Evolutionary conservation across 2,329 filamentous ascomycete genomes (phyloP).

Genomic region (Fusarium bactridioides): DNA sequence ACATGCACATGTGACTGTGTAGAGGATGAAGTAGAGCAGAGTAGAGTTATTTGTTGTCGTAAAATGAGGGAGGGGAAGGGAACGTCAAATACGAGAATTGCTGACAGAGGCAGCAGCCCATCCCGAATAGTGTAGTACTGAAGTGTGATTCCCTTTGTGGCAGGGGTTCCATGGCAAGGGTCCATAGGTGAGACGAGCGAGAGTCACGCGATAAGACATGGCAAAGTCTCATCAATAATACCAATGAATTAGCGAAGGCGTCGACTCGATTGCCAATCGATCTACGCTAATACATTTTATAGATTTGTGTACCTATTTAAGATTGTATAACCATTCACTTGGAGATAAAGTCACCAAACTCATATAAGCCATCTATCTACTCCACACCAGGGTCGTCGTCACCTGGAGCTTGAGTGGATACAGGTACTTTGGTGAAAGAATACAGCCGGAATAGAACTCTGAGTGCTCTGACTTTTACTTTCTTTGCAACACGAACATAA

Average conservation of each 20-base stretch:
- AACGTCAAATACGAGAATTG: conserved; percentile 12
- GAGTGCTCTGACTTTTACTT: not conserved
- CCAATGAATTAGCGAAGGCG: not conserved
- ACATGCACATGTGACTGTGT: not conserved
- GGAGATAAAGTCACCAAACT: not conserved
- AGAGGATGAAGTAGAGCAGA: not conserved
- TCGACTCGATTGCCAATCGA: not conserved
- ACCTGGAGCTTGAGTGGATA: not conserved
- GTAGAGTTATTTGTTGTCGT: not conserved
- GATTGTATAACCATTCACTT: not conserved
- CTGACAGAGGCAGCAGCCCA: conserved; percentile 1
- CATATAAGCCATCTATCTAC: not conserved
- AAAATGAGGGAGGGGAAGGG: not conserved
- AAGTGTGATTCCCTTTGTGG: not conserved
- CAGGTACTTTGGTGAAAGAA: not conserved
- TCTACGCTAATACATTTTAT: not conserved
- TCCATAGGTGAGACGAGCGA: conserved; percentile 1
- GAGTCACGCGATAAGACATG: conserved; percentile 11
- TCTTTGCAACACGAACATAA: not conserved
- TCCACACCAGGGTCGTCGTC: not conserved
- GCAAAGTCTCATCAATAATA: not conserved
- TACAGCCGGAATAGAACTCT: not conserved
- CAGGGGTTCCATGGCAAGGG: conserved; percentile 7
- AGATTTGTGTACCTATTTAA: not conserved
- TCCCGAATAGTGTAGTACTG: not conserved